phyloP scores from a whole-genome alignment of 2,329 filamentous ascomycete species.

The Sporothrix globosa region DNA sequence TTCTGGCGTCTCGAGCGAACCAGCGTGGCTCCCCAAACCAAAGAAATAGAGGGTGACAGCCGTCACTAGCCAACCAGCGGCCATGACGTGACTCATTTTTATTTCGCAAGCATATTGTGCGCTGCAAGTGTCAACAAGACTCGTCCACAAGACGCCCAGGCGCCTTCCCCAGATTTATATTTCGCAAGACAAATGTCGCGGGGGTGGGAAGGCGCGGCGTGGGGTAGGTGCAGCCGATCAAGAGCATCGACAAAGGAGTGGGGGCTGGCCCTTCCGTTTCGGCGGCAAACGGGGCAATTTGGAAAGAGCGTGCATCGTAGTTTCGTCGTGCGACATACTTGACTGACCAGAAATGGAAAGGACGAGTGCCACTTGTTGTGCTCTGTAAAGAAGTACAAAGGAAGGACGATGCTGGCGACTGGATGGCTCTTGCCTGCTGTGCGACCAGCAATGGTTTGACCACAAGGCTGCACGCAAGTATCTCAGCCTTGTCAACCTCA shows the following conservation, averaged over 20 bases:
- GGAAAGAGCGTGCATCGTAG: not conserved
- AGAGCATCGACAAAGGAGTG: not conserved
- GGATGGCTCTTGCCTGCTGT: conserved; percentile 3
- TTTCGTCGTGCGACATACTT: too few species aligned
- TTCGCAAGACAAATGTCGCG: conserved; percentile 19
- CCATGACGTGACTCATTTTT: conserved; percentile 25
- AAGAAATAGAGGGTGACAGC: not conserved
- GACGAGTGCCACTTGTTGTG: not conserved
- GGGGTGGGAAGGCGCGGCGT: conserved; percentile 9
- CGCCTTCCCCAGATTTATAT: conserved; percentile 26
- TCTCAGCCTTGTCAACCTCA: conserved; percentile 13
- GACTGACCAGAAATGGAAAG: not conserved
- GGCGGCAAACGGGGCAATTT: conserved; percentile 14
- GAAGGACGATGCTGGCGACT: not conserved
- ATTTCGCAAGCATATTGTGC: not conserved
- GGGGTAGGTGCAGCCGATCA: not conserved
- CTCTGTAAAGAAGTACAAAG: too few species aligned
- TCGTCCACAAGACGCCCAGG: not conserved
- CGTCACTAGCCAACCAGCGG: not conserved
- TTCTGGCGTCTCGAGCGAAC: conserved; percentile 5
- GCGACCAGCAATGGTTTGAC: not conserved
- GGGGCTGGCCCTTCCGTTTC: conserved; percentile 13
- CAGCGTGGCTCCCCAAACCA: not conserved
- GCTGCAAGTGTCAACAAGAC: conserved; percentile 1
- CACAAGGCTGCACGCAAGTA: conserved; percentile 16